phyloP scores from a whole-genome alignment of 208 protist genomes.

The Vickermania spadyakhi region DNA sequence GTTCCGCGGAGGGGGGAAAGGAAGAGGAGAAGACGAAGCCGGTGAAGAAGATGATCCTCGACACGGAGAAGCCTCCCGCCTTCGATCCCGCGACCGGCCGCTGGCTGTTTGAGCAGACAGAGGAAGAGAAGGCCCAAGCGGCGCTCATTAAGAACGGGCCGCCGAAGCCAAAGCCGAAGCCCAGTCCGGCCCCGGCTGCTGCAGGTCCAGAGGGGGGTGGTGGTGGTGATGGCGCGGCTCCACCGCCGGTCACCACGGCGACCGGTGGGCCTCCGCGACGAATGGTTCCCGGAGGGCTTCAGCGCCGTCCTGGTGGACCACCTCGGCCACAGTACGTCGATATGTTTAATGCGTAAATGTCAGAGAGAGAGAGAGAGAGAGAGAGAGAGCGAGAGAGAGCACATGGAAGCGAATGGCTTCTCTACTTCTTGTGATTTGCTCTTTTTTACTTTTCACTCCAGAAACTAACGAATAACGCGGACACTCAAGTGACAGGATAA shows the following conservation, averaged over 20 bases:
- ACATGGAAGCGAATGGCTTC: neutral
- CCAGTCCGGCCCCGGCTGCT: conserved; percentile 5
- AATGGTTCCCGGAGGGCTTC: neutral
- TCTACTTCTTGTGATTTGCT: neutral
- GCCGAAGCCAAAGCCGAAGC: conserved; percentile 22
- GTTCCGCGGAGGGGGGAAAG: neutral
- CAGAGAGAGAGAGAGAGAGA: neutral
- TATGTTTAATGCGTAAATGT: conserved; percentile 58
- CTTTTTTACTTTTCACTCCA: neutral
- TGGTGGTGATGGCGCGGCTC: neutral
- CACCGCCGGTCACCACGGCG: neutral
- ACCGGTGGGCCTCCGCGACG: neutral
- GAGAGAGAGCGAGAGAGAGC: neutral
- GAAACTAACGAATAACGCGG: too few relatives aligned
- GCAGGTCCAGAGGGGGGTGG: neutral
- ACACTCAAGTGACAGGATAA: too few relatives aligned
- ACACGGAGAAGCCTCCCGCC: conserved; percentile 64
- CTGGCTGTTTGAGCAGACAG: conserved; percentile 74
- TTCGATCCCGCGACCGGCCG: conserved; percentile 67
- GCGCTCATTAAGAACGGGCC: conserved; percentile 57
- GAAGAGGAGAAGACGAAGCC: conserved; percentile 43
- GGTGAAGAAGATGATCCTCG: conserved; percentile 80
- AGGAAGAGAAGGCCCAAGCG: conserved; percentile 68
- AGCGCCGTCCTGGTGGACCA: conserved; percentile 7
- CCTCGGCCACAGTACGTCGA: conserved; percentile 66